Percentiles rank a stretch among this genome's conserved stretches.
These are phyloP conservation scores for Coemansia sp. DNA, from an alignment of 192 early-diverging fungal genomes.

Conservation along the genomic window DNA sequence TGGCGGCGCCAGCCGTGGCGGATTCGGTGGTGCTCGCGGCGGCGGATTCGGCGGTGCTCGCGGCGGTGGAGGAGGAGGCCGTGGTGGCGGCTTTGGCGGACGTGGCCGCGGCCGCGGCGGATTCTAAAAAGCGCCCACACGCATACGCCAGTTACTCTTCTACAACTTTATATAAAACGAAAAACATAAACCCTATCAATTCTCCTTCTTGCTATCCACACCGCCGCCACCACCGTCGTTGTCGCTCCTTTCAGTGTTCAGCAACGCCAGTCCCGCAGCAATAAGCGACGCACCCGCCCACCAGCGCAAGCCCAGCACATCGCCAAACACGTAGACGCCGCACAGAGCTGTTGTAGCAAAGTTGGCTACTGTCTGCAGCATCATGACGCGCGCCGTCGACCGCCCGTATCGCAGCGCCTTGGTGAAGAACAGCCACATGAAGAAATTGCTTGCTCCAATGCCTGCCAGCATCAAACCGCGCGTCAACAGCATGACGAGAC, in stretches of 20 bases:
- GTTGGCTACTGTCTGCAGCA: constrained; percentile 79
- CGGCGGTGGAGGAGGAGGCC: constrained; percentile 49
- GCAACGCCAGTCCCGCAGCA: constrained; percentile 33
- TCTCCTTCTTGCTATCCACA: constrained; percentile 4
- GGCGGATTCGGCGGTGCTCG: constrained; percentile 55
- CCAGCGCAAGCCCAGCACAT: constrained; percentile 76
- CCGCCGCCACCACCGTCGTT: constrained; percentile 14
- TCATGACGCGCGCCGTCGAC: constrained; percentile 76
- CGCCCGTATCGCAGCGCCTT: constrained; percentile 76
- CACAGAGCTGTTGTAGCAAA: constrained; percentile 74
- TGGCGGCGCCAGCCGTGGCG: constrained; percentile 57
- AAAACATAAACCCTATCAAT: background rate
- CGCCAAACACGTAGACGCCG: constrained; percentile 75
- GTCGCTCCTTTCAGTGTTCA: constrained; percentile 26
- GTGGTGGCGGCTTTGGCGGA: constrained; percentile 60
- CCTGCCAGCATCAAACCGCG: constrained; percentile 60
- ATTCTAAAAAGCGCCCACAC: too few species aligned
- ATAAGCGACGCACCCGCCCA: constrained; percentile 85
- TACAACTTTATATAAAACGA: too few species aligned
- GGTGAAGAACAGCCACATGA: constrained; percentile 91
- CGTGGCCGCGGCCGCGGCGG: constrained; percentile 53
- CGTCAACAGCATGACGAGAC: constrained; percentile 10
- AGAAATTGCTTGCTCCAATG: constrained; percentile 72
- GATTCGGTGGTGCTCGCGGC: constrained; percentile 47
- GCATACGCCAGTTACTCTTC: too few species aligned